Conservation (phyloP, 257 asterid genomes). For the Striga asiatica region DNA sequence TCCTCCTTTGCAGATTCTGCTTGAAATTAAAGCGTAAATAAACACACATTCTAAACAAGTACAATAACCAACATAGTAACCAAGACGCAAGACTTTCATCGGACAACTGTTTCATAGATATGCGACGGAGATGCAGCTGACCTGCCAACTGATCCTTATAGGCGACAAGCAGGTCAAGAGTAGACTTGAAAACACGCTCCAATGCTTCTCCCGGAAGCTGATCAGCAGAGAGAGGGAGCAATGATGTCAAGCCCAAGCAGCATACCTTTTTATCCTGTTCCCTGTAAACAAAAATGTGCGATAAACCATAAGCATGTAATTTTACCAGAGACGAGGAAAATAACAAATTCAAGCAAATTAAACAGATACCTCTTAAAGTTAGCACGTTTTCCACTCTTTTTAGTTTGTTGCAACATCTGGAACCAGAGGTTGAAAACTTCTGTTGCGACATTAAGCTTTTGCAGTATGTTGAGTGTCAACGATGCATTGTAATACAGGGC, state of each 20-base stretch:
- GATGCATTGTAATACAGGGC: slow-evolving; percentile 83
- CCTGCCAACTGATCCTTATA: slow-evolving; percentile 97
- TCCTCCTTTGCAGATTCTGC: slow-evolving; percentile 84
- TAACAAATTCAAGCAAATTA: slow-evolving; percentile 9
- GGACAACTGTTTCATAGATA: too few relatives aligned
- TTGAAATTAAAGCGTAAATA: neutral
- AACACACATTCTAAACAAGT: neutral
- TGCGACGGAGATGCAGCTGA: too few relatives aligned
- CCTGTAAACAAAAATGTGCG: slow-evolving; percentile 39
- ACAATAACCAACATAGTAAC: too few relatives aligned
- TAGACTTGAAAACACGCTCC: slow-evolving; percentile 90
- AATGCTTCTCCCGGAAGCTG: slow-evolving; percentile 85
- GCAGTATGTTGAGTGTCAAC: slow-evolving; percentile 62
- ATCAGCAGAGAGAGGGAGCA: slow-evolving; percentile 82
- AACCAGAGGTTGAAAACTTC: slow-evolving; percentile 95
- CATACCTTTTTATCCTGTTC: slow-evolving; percentile 95
- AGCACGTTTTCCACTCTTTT: slow-evolving; percentile 61
- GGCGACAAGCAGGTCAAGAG: slow-evolving; percentile 87
- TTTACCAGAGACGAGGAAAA: neutral
- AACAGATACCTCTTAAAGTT: slow-evolving; percentile 64
- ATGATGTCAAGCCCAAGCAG: slow-evolving; percentile 92
- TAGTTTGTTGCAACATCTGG: slow-evolving; percentile 86
- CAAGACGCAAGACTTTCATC: too few relatives aligned
- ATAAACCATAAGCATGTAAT: too few relatives aligned
- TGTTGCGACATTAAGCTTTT: slow-evolving; percentile 81